Conservation (phyloP, 371 early-diverging fungal genomes). For the Mucor piriformis region DNA sequence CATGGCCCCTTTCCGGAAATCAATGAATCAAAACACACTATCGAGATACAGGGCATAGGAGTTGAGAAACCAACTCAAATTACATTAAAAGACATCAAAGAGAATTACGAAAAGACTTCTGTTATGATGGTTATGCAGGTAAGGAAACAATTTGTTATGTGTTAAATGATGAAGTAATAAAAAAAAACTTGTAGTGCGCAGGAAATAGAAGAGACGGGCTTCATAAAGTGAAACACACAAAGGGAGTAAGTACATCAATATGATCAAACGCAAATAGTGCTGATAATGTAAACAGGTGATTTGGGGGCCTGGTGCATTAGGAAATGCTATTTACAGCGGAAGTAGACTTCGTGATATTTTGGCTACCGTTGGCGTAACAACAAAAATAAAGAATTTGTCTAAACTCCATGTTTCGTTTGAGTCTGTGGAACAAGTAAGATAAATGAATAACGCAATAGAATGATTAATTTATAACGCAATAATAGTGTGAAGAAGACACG, state of each 20-base stretch:
- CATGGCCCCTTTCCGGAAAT: conserved; percentile 87
- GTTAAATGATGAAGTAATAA: neutral
- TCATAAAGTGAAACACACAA: conserved; percentile 73
- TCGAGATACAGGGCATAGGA: conserved; percentile 43
- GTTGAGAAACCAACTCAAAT: conserved; percentile 13
- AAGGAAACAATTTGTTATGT: conserved; percentile 2
- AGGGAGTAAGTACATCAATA: conserved; percentile 51
- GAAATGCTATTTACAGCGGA: conserved; percentile 81
- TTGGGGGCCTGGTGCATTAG: conserved; percentile 83
- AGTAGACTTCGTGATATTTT: conserved; percentile 77
- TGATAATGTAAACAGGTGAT: conserved; percentile 41
- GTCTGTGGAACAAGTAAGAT: conserved; percentile 66
- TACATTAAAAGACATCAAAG: conserved; percentile 52
- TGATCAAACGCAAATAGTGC: neutral
- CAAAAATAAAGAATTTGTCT: conserved; percentile 34
- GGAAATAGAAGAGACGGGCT: conserved; percentile 87
- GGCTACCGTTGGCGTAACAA: conserved; percentile 50
- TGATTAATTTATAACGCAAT: neutral
- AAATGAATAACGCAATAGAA: neutral
- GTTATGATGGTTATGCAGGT: conserved; percentile 55
- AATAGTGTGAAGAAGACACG: conserved; percentile 60
- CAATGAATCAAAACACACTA: conserved; percentile 42
- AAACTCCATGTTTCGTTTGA: conserved; percentile 75
- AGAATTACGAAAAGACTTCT: conserved; percentile 30
- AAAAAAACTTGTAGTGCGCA: neutral